Evolutionary conservation across 2,329 filamentous ascomycete species (phyloP).

Genomic region (Biscogniauxia marginata): DNA sequence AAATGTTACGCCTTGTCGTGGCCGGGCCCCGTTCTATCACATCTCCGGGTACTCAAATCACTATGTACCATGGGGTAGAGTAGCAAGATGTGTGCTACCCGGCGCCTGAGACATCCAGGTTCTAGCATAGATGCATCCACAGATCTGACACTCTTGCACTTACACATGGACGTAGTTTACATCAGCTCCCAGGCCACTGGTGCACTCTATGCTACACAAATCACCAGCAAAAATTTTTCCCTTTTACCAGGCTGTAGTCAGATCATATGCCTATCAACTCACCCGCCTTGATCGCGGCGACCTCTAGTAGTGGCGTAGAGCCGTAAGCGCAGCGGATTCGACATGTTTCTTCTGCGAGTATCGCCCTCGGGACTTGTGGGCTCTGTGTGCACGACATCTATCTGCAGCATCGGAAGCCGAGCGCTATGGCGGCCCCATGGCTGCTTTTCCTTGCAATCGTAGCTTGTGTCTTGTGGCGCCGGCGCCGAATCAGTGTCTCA

Average conservation of each 20-base stretch:
- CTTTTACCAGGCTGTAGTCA: background rate
- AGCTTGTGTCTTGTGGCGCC: background rate
- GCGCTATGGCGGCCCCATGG: background rate
- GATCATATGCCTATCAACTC: background rate
- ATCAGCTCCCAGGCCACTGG: too few relatives aligned
- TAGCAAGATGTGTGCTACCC: background rate
- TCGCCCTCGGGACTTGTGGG: background rate
- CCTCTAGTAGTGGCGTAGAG: background rate
- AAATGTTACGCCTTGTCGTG: background rate
- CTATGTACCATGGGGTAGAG: background rate
- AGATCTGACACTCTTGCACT: too few relatives aligned
- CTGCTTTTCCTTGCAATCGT: background rate
- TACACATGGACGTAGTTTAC: too few relatives aligned
- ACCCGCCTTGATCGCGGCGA: background rate
- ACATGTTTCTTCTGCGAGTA: background rate
- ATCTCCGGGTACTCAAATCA: background rate
- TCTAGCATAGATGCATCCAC: too few relatives aligned
- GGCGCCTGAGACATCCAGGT: background rate
- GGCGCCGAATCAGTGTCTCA: background rate
- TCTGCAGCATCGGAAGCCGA: constrained; percentile 2
- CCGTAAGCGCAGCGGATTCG: background rate
- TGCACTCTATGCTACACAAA: background rate
- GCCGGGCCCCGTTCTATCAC: background rate
- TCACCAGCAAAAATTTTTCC: background rate
- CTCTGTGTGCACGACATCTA: background rate